phyloP scores from a whole-genome alignment of 1,284 basidiomycete genomes.

The Sporisorium sorghi region DNA sequence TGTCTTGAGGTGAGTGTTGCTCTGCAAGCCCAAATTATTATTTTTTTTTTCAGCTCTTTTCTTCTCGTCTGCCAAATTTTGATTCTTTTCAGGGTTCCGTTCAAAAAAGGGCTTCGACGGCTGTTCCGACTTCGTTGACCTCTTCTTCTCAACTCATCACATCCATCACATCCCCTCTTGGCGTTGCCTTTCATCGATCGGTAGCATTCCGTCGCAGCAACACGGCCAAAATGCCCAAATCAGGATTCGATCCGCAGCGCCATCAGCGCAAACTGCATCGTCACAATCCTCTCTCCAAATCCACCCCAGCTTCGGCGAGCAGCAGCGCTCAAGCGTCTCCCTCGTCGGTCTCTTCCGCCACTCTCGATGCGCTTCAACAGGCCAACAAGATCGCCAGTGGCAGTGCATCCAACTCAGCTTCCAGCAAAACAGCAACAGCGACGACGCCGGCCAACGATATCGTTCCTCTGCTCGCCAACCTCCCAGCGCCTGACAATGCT shows the following conservation, averaged over 20 bases:
- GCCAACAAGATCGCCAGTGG: constrained; percentile 12
- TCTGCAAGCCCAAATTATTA: constrained; percentile 6
- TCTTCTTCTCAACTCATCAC: constrained; percentile 2
- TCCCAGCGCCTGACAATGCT: constrained; percentile 39
- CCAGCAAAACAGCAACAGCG: constrained; percentile 1
- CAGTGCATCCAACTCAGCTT: background rate
- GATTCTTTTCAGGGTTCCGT: background rate
- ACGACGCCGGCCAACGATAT: constrained; percentile 31
- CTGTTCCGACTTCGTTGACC: constrained; percentile 7
- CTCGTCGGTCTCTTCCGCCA: constrained; percentile 18
- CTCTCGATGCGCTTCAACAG: constrained; percentile 36
- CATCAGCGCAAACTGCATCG: constrained; percentile 50
- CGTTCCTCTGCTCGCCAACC: constrained; percentile 57
- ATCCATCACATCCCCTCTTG: background rate
- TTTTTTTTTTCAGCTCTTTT: background rate
- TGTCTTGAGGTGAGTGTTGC: background rate
- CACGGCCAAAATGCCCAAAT: constrained; percentile 52
- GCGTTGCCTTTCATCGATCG: background rate
- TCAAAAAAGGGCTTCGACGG: constrained; percentile 2
- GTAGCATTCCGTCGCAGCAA: background rate
- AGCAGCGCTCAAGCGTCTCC: constrained; percentile 21
- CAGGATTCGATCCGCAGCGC: constrained; percentile 55
- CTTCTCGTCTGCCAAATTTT: background rate
- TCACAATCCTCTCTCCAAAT: constrained; percentile 53
- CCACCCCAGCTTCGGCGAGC: constrained; percentile 9